Percentiles rank a stretch among this genome's conserved stretches.
These are phyloP conservation scores for Trametes punicea DNA, from an alignment of 768 basidiomycete genomes.

Conservation along the genomic window DNA sequence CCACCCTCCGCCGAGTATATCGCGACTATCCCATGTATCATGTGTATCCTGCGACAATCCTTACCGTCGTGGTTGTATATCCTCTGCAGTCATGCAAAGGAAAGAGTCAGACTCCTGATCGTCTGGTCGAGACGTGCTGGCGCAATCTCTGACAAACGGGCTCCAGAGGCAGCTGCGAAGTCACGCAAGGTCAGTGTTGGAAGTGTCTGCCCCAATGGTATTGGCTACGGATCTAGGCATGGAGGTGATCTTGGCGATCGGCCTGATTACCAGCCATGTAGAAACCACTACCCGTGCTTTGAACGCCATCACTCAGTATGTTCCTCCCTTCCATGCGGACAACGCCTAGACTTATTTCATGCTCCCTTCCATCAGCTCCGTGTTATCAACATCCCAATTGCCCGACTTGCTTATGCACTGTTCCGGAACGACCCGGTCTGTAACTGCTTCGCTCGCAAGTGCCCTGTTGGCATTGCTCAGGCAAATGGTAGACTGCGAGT, in stretches of 20 bases:
- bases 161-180: conserved; percentile 29
- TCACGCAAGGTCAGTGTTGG: conserved; percentile 16
- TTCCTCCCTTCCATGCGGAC: conserved; percentile 46
- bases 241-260: not conserved
- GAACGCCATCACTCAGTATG: conserved; percentile 36
- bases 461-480: conserved; percentile 46
- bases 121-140: conserved; percentile 42
- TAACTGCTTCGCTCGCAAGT: conserved; percentile 49
- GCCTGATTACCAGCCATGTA: conserved; percentile 34
- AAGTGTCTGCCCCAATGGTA: conserved; percentile 50
- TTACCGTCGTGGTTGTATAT: conserved; percentile 51
- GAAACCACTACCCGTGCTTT: conserved; percentile 38
- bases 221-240: conserved; percentile 42
- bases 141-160: conserved; percentile 38
- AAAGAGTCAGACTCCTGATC: conserved; percentile 31
- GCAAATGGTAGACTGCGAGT: conserved; percentile 49
- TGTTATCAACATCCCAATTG: conserved; percentile 44
- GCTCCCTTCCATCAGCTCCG: conserved; percentile 42
- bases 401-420: conserved; percentile 42
- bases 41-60: conserved; percentile 43
- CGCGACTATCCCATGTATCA: conserved; percentile 40
- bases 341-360: conserved; percentile 44
- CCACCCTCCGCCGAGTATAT: conserved; percentile 24
- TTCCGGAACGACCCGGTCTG: conserved; percentile 55
- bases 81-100: conserved; percentile 42